Evolutionary conservation across 768 basidiomycete species (phyloP).

Genomic region (Boletus pseudopeckii): DNA sequence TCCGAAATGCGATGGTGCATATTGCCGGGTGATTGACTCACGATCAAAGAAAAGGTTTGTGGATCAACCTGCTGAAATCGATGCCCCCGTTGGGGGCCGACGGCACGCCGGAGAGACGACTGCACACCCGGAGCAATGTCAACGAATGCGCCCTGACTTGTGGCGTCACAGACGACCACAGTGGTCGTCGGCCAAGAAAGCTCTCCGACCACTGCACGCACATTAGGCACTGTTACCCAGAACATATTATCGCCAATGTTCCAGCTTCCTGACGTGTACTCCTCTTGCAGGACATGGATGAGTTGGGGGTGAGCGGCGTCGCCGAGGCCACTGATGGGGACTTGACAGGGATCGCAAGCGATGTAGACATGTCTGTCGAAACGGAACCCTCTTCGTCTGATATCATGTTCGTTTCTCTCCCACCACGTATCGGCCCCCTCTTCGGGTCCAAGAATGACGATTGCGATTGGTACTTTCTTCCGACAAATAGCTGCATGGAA

Average conservation of each 20-base stretch:
- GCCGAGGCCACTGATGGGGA: neutral
- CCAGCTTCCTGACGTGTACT: constrained; percentile 12
- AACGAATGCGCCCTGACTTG: constrained; percentile 4
- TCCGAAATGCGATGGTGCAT: neutral
- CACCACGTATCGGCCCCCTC: constrained; percentile 26
- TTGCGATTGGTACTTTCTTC: constrained; percentile 29
- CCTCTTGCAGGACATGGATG: constrained; percentile 9
- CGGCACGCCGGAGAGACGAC: constrained; percentile 1
- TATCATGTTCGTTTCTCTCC: constrained; percentile 24
- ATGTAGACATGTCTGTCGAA: constrained; percentile 30
- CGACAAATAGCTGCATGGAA: constrained; percentile 31
- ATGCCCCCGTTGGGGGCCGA: neutral
- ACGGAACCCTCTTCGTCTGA: constrained; percentile 16
- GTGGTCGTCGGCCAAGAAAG: constrained; percentile 21
- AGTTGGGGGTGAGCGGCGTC: neutral
- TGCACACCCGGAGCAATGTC: constrained; percentile 8
- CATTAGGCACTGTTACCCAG: constrained; percentile 15
- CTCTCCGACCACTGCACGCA: constrained; percentile 17
- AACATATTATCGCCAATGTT: constrained; percentile 1
- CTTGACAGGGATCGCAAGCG: constrained; percentile 4
- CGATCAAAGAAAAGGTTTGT: neutral
- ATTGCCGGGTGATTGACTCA: neutral
- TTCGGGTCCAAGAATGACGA: constrained; percentile 32
- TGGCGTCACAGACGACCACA: constrained; percentile 17
- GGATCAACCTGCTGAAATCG: constrained; percentile 18